These are phyloP conservation scores for Aphanomyces astaci DNA, from an alignment of 352 stramenopile genomes.

Conservation along the genomic window DNA sequence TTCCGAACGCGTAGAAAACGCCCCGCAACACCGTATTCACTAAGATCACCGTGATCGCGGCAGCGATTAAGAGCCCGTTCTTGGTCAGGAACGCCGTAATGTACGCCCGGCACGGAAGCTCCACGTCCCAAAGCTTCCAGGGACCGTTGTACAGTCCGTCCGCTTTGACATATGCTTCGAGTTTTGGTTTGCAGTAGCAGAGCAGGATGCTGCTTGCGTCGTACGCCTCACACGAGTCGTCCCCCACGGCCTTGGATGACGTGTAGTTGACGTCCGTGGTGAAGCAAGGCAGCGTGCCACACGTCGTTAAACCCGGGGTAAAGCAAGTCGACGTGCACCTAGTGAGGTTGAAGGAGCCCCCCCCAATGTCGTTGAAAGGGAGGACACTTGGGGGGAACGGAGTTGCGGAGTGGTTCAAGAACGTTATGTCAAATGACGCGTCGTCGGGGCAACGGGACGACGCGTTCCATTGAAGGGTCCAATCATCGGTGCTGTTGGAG, in stretches of 20 bases:
- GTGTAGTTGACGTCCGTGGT: slow-evolving; percentile 28
- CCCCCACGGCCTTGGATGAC: slow-evolving; percentile 21
- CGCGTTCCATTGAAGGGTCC: neutral
- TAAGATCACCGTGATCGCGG: slow-evolving; percentile 56
- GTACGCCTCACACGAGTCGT: slow-evolving; percentile 52
- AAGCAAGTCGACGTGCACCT: slow-evolving; percentile 56
- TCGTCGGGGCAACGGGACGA: neutral
- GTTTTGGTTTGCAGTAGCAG: slow-evolving; percentile 54
- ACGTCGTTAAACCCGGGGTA: slow-evolving; percentile 33
- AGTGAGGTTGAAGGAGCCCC: neutral
- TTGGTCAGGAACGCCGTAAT: slow-evolving; percentile 57
- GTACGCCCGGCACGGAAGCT: slow-evolving; percentile 51
- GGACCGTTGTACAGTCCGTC: slow-evolving; percentile 49
- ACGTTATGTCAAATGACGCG: slow-evolving; percentile 7
- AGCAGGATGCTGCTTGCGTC: slow-evolving; percentile 50
- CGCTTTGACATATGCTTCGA: slow-evolving; percentile 39
- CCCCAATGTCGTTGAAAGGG: neutral
- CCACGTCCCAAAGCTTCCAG: slow-evolving; percentile 42
- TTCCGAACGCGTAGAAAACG: slow-evolving; percentile 55
- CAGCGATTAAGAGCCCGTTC: slow-evolving; percentile 60
- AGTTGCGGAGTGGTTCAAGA: neutral
- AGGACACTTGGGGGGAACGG: neutral
- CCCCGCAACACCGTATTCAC: slow-evolving; percentile 70
- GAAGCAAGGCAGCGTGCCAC: slow-evolving; percentile 62
- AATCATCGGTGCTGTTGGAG: too few relatives aligned